A percentile compares a stretch with the other conserved stretches of the same genome.
Evolutionary conservation across 2,329 filamentous ascomycete species (phyloP).

Genomic region (Hirsutella minnesotensis): DNA sequence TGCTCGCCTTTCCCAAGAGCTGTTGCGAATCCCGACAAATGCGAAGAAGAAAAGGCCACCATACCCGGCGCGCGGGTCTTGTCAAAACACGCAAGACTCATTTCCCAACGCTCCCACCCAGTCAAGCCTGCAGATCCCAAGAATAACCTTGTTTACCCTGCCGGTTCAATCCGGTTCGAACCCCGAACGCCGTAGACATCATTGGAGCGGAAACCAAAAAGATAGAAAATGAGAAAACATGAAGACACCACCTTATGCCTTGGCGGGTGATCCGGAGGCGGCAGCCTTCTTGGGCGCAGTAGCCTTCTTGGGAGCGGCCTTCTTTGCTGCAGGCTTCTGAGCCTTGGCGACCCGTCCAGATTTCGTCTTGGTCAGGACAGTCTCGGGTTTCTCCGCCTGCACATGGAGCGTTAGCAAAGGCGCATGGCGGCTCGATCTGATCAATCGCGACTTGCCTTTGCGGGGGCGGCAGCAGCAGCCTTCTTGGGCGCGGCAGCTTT

Average conservation of each 20-base stretch:
- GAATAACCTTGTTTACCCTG: constrained; percentile 2
- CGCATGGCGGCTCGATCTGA: background rate
- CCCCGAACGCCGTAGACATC: constrained; percentile 24
- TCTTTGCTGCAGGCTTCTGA: constrained; percentile 33
- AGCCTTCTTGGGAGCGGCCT: constrained; percentile 33
- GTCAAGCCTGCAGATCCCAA: constrained; percentile 4
- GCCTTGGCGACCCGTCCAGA: constrained; percentile 73
- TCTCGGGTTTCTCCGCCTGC: constrained; percentile 48
- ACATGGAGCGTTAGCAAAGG: constrained; percentile 18
- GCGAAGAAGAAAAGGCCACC: constrained; percentile 6
- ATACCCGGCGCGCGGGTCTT: constrained; percentile 9
- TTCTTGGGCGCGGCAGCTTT: constrained; percentile 33
- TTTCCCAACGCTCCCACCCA: constrained; percentile 9
- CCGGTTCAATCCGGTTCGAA: constrained; percentile 10
- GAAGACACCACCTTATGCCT: constrained; percentile 18
- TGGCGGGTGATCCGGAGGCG: constrained; percentile 10
- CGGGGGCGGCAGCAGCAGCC: constrained; percentile 11
- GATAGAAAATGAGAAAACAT: constrained; percentile 7
- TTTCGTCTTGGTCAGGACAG: constrained; percentile 71
- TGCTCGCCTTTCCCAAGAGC: background rate
- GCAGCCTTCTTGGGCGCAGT: constrained; percentile 32
- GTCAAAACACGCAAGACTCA: constrained; percentile 8
- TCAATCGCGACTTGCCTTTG: constrained; percentile 10
- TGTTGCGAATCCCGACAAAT: constrained; percentile 2
- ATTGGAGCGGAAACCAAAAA: constrained; percentile 18